A percentile compares a stretch with the other conserved stretches of the same genome.
Evolutionary conservation across 2,329 filamentous ascomycete genomes (phyloP).

Genomic region (Ciborinia camelliae): DNA sequence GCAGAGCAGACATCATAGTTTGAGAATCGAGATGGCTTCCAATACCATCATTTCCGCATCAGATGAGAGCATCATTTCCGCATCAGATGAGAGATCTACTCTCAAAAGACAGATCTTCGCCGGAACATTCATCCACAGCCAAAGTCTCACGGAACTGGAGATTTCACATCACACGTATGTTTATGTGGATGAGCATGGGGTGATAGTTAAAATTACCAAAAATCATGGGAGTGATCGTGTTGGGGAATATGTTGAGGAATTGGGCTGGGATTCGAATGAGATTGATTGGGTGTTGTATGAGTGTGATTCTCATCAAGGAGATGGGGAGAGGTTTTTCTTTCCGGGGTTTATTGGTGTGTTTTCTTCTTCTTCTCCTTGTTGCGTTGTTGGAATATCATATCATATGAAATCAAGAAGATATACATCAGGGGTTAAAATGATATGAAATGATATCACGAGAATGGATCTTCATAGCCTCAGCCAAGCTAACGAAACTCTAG

Average conservation of each 20-base stretch:
- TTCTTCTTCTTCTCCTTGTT: background rate
- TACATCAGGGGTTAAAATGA: background rate
- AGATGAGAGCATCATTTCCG: background rate
- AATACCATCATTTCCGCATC: too few species aligned
- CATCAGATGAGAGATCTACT: background rate
- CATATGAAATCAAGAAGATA: background rate
- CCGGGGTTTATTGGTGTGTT: constrained; percentile 71
- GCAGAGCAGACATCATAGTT: too few species aligned
- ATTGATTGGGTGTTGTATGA: constrained; percentile 17
- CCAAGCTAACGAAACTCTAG: constrained; percentile 44
- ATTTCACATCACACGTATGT: constrained; percentile 46
- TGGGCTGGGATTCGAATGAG: constrained; percentile 37
- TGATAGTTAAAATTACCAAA: constrained; percentile 42
- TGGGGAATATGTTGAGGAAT: constrained; percentile 33
- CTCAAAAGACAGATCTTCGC: constrained; percentile 45
- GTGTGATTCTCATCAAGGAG: constrained; percentile 29
- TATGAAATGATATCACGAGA: background rate
- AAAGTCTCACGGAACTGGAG: constrained; percentile 46
- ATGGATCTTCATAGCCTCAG: background rate
- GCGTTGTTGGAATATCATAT: too few species aligned
- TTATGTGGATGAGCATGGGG: constrained; percentile 50
- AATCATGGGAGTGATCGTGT: constrained; percentile 26
- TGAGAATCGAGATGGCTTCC: too few species aligned
- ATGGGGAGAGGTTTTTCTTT: constrained; percentile 70
- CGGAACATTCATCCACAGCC: constrained; percentile 60